These are phyloP conservation scores for Candolleomyces aberdarensis DNA, from an alignment of 768 basidiomycete species.

Conservation along the genomic window DNA sequence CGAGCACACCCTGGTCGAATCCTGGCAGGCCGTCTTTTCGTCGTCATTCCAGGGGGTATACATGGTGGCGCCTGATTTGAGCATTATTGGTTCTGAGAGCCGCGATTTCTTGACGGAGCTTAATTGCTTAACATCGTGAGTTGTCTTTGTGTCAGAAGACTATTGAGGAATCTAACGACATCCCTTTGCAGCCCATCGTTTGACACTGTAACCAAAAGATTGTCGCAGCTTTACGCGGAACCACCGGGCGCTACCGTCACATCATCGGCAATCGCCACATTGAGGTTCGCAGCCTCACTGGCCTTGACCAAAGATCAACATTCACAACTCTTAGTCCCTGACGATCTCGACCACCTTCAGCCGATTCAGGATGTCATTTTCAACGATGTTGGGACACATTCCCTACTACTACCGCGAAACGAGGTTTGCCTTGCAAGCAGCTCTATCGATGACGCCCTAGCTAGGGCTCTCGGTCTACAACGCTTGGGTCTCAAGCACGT, in stretches of 20 bases:
- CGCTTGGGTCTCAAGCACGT: conserved; percentile 32
- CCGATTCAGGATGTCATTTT: conserved; percentile 27
- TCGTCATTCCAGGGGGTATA: conserved; percentile 22
- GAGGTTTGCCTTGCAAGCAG: conserved; percentile 27
- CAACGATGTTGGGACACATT: conserved; percentile 39
- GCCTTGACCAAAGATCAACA: conserved; percentile 17
- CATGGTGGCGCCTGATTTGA: conserved; percentile 18
- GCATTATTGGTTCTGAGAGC: conserved; percentile 12
- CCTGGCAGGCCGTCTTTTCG: conserved; percentile 21
- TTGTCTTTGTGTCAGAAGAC: background rate
- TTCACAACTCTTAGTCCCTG: conserved; percentile 33
- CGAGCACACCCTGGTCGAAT: conserved; percentile 11
- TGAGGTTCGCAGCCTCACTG: conserved; percentile 25
- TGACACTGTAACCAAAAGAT: background rate
- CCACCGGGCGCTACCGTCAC: conserved; percentile 7
- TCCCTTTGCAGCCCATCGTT: background rate
- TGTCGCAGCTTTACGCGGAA: conserved; percentile 10
- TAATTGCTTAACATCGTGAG: conserved; percentile 39
- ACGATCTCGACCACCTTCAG: conserved; percentile 21
- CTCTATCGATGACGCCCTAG: conserved; percentile 28
- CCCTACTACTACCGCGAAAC: conserved; percentile 18
- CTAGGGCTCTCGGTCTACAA: conserved; percentile 25
- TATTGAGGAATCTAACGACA: background rate
- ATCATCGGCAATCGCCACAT: conserved; percentile 22
- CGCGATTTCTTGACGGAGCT: conserved; percentile 24